phyloP scores from a whole-genome alignment of 75 land plant genomes.

The Pinus taeda region DNA sequence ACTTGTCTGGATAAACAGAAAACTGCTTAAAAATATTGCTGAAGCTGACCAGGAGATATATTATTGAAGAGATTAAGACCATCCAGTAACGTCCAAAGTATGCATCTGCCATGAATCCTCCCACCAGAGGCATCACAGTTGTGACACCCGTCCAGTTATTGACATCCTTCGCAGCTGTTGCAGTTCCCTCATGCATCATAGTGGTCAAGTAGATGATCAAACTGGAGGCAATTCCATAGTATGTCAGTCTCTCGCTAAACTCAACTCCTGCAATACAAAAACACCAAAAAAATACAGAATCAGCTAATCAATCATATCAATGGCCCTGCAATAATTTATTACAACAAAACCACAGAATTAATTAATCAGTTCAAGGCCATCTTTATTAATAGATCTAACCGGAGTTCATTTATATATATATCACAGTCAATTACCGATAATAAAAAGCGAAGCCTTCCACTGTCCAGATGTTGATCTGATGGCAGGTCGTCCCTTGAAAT shows the following conservation, averaged over 20 bases:
- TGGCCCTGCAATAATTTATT: too few relatives aligned
- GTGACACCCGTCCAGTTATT: slow-evolving; percentile 80
- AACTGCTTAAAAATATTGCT: background rate
- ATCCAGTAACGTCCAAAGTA: slow-evolving; percentile 81
- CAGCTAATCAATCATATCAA: too few relatives aligned
- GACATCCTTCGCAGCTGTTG: slow-evolving; percentile 69
- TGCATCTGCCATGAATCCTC: slow-evolving; percentile 90
- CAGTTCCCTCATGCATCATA: slow-evolving; percentile 58
- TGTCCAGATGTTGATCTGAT: slow-evolving; percentile 29
- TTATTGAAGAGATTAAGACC: slow-evolving; percentile 51
- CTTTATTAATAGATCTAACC: background rate
- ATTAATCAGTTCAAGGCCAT: background rate
- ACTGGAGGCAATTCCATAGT: slow-evolving; percentile 71
- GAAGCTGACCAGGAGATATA: slow-evolving; percentile 67
- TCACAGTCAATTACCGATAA: slow-evolving; percentile 17
- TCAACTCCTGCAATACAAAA: slow-evolving; percentile 58
- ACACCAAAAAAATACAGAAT: background rate
- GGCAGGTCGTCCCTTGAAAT: slow-evolving; percentile 21
- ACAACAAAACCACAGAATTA: too few relatives aligned
- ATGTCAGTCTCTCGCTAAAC: slow-evolving; percentile 80
- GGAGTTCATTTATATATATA: background rate
- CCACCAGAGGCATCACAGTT: slow-evolving; percentile 71
- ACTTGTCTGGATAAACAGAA: too few relatives aligned
- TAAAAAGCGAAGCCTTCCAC: slow-evolving; percentile 32
- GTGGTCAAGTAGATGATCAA: slow-evolving; percentile 73